Percentiles rank a stretch among this genome's conserved stretches.
Conservation (phyloP, 257 asterid species). For the Nemophila menziesii region DNA sequence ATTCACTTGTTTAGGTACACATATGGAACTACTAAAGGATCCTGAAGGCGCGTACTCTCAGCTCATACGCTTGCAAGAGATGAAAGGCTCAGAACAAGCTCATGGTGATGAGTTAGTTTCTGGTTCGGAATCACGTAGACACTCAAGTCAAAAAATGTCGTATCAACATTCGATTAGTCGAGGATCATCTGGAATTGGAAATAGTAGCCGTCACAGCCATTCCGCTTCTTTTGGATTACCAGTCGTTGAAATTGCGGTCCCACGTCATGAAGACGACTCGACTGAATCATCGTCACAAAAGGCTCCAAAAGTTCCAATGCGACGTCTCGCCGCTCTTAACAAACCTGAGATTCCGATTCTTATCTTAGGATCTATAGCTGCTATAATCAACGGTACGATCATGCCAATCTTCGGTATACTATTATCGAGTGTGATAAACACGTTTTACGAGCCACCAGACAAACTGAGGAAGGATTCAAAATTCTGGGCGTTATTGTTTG, state of each 20-base stretch:
- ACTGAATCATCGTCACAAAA: constrained; percentile 21
- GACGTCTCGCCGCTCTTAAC: constrained; percentile 55
- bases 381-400: constrained; percentile 63
- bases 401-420: constrained; percentile 60
- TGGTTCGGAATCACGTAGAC: constrained; percentile 32
- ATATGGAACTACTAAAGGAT: constrained; percentile 28
- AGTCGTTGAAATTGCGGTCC: constrained; percentile 27
- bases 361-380: constrained; percentile 40
- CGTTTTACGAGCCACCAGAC: constrained; percentile 52
- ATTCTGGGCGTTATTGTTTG: constrained; percentile 74
- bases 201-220: constrained; percentile 43
- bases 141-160: constrained; percentile 44
- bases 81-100: constrained; percentile 25
- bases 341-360: constrained; percentile 63
- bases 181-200: constrained; percentile 56
- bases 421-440: constrained; percentile 42
- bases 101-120: constrained; percentile 23
- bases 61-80: constrained; percentile 45
- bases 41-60: constrained; percentile 47
- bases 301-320: constrained; percentile 35
- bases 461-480: constrained; percentile 42
- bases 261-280: constrained; percentile 22
- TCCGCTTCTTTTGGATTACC: constrained; percentile 44
- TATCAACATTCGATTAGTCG: constrained; percentile 34
- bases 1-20: constrained; percentile 57